Percentiles rank a stretch among this genome's conserved stretches.
Conservation (phyloP, 257 asterid genomes). For the Fraxinus americana region DNA sequence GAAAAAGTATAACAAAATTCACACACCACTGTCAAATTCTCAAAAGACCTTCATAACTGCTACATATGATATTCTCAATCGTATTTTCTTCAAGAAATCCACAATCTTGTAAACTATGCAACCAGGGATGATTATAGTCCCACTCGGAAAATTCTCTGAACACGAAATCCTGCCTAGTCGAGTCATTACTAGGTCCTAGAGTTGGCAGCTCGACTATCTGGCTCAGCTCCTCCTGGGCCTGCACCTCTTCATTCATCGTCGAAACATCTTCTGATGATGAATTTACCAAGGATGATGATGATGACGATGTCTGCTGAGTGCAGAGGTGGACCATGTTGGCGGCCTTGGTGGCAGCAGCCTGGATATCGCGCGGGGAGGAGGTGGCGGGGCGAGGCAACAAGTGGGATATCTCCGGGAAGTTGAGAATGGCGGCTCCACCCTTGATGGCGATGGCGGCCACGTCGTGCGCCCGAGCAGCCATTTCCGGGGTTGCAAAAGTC, state of each 20-base stretch:
- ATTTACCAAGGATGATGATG: slow-evolving; percentile 6
- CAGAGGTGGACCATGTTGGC: slow-evolving; percentile 58
- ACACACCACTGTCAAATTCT: neutral
- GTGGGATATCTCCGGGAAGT: slow-evolving; percentile 62
- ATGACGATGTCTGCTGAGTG: neutral
- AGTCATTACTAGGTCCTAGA: slow-evolving; percentile 8
- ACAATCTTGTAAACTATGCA: slow-evolving; percentile 7
- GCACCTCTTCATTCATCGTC: neutral
- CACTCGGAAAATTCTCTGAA: slow-evolving; percentile 20
- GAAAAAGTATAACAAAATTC: neutral
- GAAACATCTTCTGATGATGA: slow-evolving; percentile 23
- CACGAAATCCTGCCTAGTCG: slow-evolving; percentile 20
- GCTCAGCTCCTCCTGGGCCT: slow-evolving; percentile 17
- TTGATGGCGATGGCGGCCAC: slow-evolving; percentile 79
- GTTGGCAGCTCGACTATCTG: slow-evolving; percentile 30
- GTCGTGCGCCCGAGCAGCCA: slow-evolving; percentile 95
- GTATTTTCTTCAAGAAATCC: neutral
- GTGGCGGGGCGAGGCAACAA: slow-evolving; percentile 67
- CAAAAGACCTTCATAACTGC: neutral
- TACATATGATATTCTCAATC: neutral
- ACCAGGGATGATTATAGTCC: slow-evolving; percentile 16
- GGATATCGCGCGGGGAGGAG: slow-evolving; percentile 73
- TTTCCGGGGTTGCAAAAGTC: slow-evolving; percentile 69
- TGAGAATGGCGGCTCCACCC: slow-evolving; percentile 68
- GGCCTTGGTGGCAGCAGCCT: slow-evolving; percentile 72